Evolutionary conservation across 441 rosid genomes (phyloP).

Genomic region (Kokia cookei): DNA sequence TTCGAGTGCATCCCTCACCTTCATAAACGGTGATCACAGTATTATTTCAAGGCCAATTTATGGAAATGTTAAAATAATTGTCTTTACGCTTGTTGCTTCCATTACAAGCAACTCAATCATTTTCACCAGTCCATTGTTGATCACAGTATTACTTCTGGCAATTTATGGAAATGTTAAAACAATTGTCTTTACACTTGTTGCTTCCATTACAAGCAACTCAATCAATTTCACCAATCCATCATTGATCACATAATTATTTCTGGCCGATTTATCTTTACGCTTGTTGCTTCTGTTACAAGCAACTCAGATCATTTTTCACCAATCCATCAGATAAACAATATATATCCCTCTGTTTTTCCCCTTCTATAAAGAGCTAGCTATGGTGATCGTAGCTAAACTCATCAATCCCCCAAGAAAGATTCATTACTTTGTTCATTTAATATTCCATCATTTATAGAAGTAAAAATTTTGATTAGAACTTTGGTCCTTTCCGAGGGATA

Average conservation of each 20-base stretch:
- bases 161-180: background rate
- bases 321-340: too few relatives aligned
- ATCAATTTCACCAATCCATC: background rate
- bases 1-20: constrained; percentile 98
- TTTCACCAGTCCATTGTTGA: background rate
- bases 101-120: background rate
- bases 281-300: background rate
- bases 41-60: background rate
- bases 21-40: constrained; percentile 7
- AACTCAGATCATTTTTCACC: background rate
- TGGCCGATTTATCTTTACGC: background rate
- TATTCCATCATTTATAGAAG: too few relatives aligned
- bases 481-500: too few relatives aligned
- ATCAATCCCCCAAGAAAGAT: too few relatives aligned
- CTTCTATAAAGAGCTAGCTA: too few relatives aligned
- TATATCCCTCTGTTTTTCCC: too few relatives aligned
- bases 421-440: too few relatives aligned
- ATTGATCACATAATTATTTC: background rate
- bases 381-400: too few relatives aligned
- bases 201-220: background rate
- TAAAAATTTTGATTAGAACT: too few relatives aligned
- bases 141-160: background rate
- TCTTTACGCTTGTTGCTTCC: background rate
- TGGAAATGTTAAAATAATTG: background rate
- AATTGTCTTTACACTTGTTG: too few relatives aligned